These are phyloP conservation scores for Pulveroboletus sp. DNA, from an alignment of 768 basidiomycete genomes.

Conservation along the genomic window DNA sequence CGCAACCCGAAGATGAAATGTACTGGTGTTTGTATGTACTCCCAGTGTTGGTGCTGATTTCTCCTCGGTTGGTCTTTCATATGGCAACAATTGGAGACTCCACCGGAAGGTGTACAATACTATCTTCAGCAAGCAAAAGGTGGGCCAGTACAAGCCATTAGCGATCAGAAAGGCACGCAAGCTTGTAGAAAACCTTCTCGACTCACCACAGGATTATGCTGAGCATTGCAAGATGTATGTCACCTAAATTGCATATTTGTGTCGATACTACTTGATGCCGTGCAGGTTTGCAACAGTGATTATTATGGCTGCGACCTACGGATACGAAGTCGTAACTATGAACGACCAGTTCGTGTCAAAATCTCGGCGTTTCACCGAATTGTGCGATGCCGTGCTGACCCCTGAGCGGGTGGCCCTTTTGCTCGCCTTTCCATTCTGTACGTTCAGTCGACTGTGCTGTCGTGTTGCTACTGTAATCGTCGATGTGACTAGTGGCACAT, in stretches of 20 bases:
- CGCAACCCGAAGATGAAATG: neutral
- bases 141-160: no score
- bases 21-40: neutral
- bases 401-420: constrained; percentile 22
- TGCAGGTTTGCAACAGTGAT: constrained; percentile 19
- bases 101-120: no score
- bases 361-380: constrained; percentile 4
- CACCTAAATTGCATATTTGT: no score
- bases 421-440: constrained; percentile 25
- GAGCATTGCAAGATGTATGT: no score
- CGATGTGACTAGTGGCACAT: constrained; percentile 14
- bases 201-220: no score
- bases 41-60: no score
- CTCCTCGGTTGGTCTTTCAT: no score
- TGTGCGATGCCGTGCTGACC: constrained; percentile 13
- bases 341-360: constrained; percentile 27
- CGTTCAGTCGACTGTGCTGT: neutral
- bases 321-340: constrained; percentile 20
- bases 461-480: neutral
- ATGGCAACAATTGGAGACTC: no score
- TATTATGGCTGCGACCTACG: constrained; percentile 24
- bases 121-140: no score
- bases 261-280: neutral
- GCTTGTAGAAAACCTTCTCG: no score
- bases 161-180: no score